Conservation (phyloP, 2,329 filamentous ascomycete genomes). For the Daldinia eschscholtzii region DNA sequence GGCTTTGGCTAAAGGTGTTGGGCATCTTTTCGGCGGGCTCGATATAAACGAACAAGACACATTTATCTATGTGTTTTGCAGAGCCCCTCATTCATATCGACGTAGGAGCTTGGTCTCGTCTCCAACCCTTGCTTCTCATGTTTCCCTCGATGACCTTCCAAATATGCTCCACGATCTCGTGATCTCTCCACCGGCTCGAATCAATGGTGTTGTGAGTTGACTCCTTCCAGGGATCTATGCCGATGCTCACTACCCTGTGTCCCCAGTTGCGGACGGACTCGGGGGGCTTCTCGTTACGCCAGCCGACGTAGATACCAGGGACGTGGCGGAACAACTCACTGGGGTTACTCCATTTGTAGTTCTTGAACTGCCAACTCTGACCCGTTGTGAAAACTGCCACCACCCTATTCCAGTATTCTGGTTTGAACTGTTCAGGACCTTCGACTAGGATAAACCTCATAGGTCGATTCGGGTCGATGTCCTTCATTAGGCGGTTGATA, state of each 20-base stretch:
- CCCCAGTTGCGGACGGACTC: constrained; percentile 86
- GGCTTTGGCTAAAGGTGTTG: constrained; percentile 1
- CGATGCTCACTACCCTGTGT: constrained; percentile 80
- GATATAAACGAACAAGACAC: background rate
- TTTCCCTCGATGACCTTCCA: constrained; percentile 90
- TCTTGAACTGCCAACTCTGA: constrained; percentile 98
- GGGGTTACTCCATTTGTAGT: constrained; percentile 94
- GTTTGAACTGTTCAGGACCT: constrained; percentile 93
- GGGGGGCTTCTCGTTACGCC: constrained; percentile 85
- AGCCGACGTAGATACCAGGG: constrained; percentile 89
- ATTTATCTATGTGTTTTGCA: background rate
- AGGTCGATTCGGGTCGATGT: constrained; percentile 76
- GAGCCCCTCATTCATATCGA: constrained; percentile 55
- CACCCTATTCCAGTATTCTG: constrained; percentile 95
- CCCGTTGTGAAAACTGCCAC: constrained; percentile 98
- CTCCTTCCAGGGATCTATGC: constrained; percentile 86
- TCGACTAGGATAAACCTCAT: constrained; percentile 97
- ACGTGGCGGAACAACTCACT: constrained; percentile 91
- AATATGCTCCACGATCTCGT: constrained; percentile 91
- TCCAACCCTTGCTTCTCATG: constrained; percentile 90
- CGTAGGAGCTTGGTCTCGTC: constrained; percentile 74
- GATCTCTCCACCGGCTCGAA: constrained; percentile 80
- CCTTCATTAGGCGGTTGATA: constrained; percentile 80
- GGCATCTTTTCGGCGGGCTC: background rate
- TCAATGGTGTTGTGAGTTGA: constrained; percentile 60